Percentiles rank a stretch among this genome's conserved stretches.
Conservation (phyloP, 1,139 yeast genomes). For the Casaregolazyma lundiana region DNA sequence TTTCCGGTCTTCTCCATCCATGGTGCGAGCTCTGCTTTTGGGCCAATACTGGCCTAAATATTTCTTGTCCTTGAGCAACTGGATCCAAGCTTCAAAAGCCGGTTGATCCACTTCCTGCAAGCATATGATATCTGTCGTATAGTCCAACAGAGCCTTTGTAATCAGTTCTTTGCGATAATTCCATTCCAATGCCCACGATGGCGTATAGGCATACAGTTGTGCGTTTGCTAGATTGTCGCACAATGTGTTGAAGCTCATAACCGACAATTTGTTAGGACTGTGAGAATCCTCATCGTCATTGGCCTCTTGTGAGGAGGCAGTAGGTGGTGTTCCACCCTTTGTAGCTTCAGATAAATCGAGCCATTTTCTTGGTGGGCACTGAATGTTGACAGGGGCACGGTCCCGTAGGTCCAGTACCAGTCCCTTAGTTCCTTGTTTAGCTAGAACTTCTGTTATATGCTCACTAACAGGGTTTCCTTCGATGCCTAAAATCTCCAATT, state of each 20-base stretch:
- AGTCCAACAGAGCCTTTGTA: constrained; percentile 62
- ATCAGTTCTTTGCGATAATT: constrained; percentile 78
- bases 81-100: constrained; percentile 87
- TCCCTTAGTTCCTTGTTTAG: constrained; percentile 83
- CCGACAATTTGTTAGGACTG: constrained; percentile 46
- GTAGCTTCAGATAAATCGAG: constrained; percentile 55
- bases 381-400: constrained; percentile 60
- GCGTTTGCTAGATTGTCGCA: constrained; percentile 96
- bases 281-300: constrained; percentile 16
- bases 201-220: constrained; percentile 88
- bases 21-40: constrained; percentile 89
- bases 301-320: constrained; percentile 20
- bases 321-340: constrained; percentile 25
- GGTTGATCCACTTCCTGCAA: constrained; percentile 93
- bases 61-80: constrained; percentile 65
- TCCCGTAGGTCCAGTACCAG: constrained; percentile 78
- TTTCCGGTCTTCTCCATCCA: constrained; percentile 72
- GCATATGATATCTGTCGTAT: constrained; percentile 74
- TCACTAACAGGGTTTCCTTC: constrained; percentile 88
- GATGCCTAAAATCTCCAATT: constrained; percentile 79
- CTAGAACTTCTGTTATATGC: constrained; percentile 58
- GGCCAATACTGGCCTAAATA: constrained; percentile 79
- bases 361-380: constrained; percentile 80
- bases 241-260: constrained; percentile 82
- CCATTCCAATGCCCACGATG: constrained; percentile 97